Base-by-base conservation (phyloP, 2,329 filamentous ascomycete species). In the Chalaropsis ovoidea region DNA sequence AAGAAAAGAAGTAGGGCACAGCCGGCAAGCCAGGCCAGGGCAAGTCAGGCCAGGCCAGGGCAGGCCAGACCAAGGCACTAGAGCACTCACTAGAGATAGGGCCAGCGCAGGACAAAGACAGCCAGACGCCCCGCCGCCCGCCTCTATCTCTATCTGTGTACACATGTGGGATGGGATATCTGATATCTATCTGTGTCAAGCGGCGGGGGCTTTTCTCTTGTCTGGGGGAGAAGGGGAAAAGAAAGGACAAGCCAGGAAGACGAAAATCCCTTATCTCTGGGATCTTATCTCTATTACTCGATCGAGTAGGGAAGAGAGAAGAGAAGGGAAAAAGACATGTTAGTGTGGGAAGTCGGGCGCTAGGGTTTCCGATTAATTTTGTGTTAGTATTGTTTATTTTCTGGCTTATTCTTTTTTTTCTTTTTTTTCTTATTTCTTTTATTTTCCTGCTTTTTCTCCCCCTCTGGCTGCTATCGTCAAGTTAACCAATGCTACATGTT, bases 211-310 rank as follows among this genome's bases (percentile, higher is more conserved):
- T 52, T 52, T 52, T 52, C 47, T 52, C 47, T 11, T 52, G 22
- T 52, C 47, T 27, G 22, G 47, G 47, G 3, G 19, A 24, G 47
- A 22, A 52, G 3, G 10, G 11, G 22, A 22, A 15, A 1, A 17
- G 27, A 6, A 15, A 52, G 27, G 7, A 5, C 3, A 5, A 27
- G 15, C 10, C 10, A 27, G 4, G 6, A 52, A 27, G 15, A 24
- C 10, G 22, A 52, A 27, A 27, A 27, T 15, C 19, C 24, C 47
- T 52, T 52, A 52, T 52, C 47, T 52, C 24, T 52, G 11, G 11
- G 22, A 27, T 27, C 47, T 52, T 52, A 27, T 52, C 47, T 52
- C 47, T 7, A 52, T 52, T 52, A 52, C 47, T 52, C 47, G 47
- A 52, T 52, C 47, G 47, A 52, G 47, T 52, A 52, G 27, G 47